Evolutionary conservation across 345 rosid genomes (phyloP).

Genomic region (Boechera divaricarpa): DNA sequence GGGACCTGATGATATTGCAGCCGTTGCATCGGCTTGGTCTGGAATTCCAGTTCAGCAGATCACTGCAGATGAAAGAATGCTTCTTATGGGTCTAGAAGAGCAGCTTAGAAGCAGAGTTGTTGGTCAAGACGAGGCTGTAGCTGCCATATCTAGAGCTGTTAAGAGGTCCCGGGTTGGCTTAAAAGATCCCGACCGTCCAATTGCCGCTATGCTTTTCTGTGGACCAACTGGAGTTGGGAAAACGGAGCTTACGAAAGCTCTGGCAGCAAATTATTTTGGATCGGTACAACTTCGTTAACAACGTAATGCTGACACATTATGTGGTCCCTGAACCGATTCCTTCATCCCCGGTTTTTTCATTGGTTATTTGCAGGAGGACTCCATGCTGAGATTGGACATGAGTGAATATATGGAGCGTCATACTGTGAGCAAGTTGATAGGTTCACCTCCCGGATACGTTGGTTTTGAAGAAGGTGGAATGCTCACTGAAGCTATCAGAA

Average conservation of each 20-base stretch:
- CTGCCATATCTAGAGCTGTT: conserved; percentile 92
- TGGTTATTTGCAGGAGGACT: conserved; percentile 65
- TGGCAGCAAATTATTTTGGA: conserved; percentile 87
- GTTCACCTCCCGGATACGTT: conserved; percentile 95
- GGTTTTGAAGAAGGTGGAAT: conserved; percentile 94
- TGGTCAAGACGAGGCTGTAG: conserved; percentile 97
- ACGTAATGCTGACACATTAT: conserved; percentile 17
- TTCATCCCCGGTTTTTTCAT: conserved; percentile 20
- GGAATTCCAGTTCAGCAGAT: conserved; percentile 98
- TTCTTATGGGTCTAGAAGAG: conserved; percentile 80
- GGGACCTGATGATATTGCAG: conserved; percentile 95
- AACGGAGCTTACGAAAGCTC: conserved; percentile 90
- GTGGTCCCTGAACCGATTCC: neutral
- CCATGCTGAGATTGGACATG: conserved; percentile 98
- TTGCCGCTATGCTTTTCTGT: conserved; percentile 95
- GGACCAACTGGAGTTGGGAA: conserved; percentile 99
- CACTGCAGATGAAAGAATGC: conserved; percentile 87
- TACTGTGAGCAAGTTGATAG: conserved; percentile 92
- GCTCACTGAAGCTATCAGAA: conserved; percentile 96
- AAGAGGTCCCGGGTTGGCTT: conserved; percentile 93
- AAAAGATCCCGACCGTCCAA: conserved; percentile 90
- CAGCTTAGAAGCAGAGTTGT: conserved; percentile 76
- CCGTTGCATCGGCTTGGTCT: conserved; percentile 92
- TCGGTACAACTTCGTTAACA: conserved; percentile 63
- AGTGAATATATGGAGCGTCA: conserved; percentile 99